phyloP scores from a whole-genome alignment of 2,329 filamentous ascomycete genomes.

The Plectosphaerella cucumerina region DNA sequence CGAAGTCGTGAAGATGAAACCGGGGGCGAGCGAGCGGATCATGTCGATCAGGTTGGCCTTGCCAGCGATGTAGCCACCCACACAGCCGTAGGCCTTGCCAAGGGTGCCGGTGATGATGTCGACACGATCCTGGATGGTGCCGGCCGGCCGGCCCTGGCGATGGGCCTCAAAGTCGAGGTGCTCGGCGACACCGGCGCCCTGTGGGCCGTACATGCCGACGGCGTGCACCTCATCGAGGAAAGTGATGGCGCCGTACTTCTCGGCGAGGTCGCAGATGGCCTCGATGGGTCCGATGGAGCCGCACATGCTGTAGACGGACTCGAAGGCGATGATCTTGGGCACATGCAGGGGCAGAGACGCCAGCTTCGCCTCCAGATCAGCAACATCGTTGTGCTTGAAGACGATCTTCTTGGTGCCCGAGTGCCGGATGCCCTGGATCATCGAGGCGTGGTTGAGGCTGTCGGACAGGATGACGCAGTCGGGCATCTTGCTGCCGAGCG shows the following conservation, averaged over 20 bases:
- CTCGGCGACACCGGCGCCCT: conserved; percentile 93
- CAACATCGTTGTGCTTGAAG: conserved; percentile 97
- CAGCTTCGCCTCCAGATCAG: conserved; percentile 86
- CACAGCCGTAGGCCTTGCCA: conserved; percentile 96
- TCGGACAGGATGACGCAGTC: conserved; percentile 98
- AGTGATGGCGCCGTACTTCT: conserved; percentile 96
- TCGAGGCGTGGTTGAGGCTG: conserved; percentile 95
- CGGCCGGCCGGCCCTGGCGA: conserved; percentile 65
- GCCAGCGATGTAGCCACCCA: conserved; percentile 95
- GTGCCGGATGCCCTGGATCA: conserved; percentile 98
- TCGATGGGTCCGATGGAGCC: conserved; percentile 95
- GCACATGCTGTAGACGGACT: conserved; percentile 99
- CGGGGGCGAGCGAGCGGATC: conserved; percentile 88
- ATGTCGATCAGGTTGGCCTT: conserved; percentile 84
- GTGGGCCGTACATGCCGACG: conserved; percentile 97
- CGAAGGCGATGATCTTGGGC: conserved; percentile 97
- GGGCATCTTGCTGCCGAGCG: conserved; percentile 92
- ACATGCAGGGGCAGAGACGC: conserved; percentile 78
- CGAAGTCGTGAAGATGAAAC: conserved; percentile 98
- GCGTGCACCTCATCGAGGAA: conserved; percentile 99
- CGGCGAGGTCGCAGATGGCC: conserved; percentile 90
- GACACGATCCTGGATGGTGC: conserved; percentile 90
- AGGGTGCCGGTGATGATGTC: conserved; percentile 98
- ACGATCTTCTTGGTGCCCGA: conserved; percentile 96
- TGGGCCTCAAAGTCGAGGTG: conserved; percentile 94